phyloP scores from a whole-genome alignment of 352 stramenopile species.

The Pythium sp. region DNA sequence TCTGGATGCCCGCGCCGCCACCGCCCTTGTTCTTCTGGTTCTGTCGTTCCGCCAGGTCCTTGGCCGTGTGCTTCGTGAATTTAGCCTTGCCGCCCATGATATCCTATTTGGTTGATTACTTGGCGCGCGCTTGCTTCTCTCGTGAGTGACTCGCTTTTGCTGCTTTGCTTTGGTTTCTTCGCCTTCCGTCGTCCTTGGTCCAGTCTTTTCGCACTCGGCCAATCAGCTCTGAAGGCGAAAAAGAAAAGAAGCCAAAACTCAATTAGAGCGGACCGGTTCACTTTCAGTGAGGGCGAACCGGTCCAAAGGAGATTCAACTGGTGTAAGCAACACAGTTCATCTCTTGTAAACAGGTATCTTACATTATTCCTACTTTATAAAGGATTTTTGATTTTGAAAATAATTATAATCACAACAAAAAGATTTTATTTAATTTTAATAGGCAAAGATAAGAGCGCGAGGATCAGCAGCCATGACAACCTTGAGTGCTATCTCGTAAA shows the following conservation, averaged over 20 bases:
- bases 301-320: background rate
- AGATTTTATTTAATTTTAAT: no score
- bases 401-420: background rate
- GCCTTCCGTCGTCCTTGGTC: background rate
- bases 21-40: slow-evolving; percentile 53
- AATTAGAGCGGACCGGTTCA: background rate
- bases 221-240: slow-evolving; percentile 2
- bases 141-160: background rate
- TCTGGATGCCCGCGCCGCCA: slow-evolving; percentile 40
- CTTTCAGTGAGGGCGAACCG: background rate
- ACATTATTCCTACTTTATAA: background rate
- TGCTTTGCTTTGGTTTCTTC: slow-evolving; percentile 5
- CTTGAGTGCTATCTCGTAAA: background rate
- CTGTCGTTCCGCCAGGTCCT: slow-evolving; percentile 54
- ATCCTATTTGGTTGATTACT: slow-evolving; percentile 4
- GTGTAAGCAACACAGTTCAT: background rate
- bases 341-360: background rate
- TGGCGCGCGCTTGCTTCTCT: slow-evolving; percentile 1
- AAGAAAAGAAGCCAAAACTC: background rate
- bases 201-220: slow-evolving; percentile 9
- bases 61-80: slow-evolving; percentile 77
- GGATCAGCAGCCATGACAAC: background rate
- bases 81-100: slow-evolving; percentile 73
- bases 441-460: background rate
- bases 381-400: background rate